A percentile compares a stretch with the other conserved stretches of the same genome.
These are phyloP conservation scores for Arachnomyces sp. DNA, from an alignment of 2,329 filamentous ascomycete genomes.

Conservation along the genomic window DNA sequence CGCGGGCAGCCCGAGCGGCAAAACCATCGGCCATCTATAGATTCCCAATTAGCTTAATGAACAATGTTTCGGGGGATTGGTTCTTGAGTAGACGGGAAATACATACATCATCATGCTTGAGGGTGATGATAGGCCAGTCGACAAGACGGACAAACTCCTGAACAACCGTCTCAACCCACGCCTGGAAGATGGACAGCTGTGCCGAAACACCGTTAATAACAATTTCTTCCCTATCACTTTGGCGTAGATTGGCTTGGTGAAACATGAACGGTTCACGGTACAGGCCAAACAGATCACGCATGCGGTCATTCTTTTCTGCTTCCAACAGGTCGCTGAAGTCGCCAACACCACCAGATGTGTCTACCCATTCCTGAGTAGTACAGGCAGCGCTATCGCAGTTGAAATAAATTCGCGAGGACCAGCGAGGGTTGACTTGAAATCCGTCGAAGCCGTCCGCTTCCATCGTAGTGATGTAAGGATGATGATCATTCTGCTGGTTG, in stretches of 20 bases:
- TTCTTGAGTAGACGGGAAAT: neutral
- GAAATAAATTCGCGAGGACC: slow-evolving; percentile 57
- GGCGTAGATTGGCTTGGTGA: slow-evolving; percentile 56
- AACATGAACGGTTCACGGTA: slow-evolving; percentile 55
- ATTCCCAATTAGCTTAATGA: neutral
- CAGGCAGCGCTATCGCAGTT: slow-evolving; percentile 54
- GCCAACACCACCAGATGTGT: slow-evolving; percentile 50
- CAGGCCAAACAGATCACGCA: slow-evolving; percentile 50
- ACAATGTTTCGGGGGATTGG: neutral
- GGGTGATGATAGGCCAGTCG: slow-evolving; percentile 47
- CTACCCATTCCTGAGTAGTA: slow-evolving; percentile 54
- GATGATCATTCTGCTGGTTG: slow-evolving; percentile 47
- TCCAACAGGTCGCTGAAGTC: slow-evolving; percentile 46
- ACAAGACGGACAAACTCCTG: slow-evolving; percentile 49
- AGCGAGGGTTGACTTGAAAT: slow-evolving; percentile 52
- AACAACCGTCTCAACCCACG: slow-evolving; percentile 49
- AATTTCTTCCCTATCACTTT: slow-evolving; percentile 40
- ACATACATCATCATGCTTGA: slow-evolving; percentile 49
- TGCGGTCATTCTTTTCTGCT: slow-evolving; percentile 46
- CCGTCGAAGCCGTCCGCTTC: slow-evolving; percentile 49
- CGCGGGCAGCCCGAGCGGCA: slow-evolving; percentile 46
- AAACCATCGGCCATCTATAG: slow-evolving; percentile 41
- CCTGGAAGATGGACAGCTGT: slow-evolving; percentile 48
- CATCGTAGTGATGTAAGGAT: slow-evolving; percentile 48
- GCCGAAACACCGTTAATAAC: slow-evolving; percentile 43